Conservation (phyloP, 306 rosid species). For the Senna tora region DNA sequence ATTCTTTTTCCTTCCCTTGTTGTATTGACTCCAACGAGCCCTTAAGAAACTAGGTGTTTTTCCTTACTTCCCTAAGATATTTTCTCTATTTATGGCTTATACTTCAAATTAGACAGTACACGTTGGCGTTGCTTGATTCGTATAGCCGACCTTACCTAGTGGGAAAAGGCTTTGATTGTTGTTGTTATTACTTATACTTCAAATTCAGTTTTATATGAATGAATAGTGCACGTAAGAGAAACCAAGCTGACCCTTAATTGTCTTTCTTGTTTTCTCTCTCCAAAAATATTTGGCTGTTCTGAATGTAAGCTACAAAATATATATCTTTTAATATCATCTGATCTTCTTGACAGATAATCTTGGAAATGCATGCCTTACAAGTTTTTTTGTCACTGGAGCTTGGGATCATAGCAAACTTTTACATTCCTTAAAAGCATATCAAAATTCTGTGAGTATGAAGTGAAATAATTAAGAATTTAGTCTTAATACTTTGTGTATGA, state of each 20-base stretch:
- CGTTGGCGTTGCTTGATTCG: too few species aligned
- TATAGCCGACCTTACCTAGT: too few species aligned
- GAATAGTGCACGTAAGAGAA: constrained; percentile 3
- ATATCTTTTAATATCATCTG: constrained; percentile 23
- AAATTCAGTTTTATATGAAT: constrained; percentile 13
- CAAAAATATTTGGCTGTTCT: constrained; percentile 17
- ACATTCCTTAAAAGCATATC: constrained; percentile 93
- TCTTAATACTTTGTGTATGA: constrained; percentile 25
- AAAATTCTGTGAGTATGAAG: constrained; percentile 87
- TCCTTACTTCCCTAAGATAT: constrained; percentile 3
- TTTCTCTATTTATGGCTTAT: constrained; percentile 22
- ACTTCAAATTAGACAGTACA: constrained; percentile 31
- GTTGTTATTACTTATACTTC: constrained; percentile 25
- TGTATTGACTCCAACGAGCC: neutral
- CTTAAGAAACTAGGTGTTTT: constrained; percentile 22
- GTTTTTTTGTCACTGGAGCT: constrained; percentile 89
- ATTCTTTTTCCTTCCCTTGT: neutral
- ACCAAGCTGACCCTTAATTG: neutral
- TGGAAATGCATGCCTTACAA: constrained; percentile 92
- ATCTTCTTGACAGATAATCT: constrained; percentile 73
- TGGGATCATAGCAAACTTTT: constrained; percentile 87
- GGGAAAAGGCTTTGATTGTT: too few species aligned
- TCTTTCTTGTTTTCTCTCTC: neutral
- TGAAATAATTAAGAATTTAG: constrained; percentile 39
- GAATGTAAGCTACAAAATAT: constrained; percentile 12